Base-by-base conservation (phyloP, 129 eudicot species). In the Gnaphalium uliginosum region DNA sequence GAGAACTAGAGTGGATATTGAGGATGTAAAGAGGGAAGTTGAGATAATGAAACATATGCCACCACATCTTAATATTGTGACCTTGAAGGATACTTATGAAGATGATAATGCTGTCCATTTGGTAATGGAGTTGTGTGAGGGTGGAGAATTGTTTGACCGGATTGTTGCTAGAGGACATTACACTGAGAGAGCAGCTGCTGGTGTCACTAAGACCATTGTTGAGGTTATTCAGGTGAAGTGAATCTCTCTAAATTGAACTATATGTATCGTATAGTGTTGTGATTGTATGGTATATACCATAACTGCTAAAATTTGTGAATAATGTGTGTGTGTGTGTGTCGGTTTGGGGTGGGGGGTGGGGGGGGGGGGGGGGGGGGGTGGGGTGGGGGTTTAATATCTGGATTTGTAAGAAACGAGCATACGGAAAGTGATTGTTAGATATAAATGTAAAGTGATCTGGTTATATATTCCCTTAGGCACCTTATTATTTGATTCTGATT, bases 91-190 rank as follows among this genome's bases (percentile, higher is more conserved):
- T 61, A 87, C 98, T 66, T 92, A 87, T 83, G 98, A 92, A 76
- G 98, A 92, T 75, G 92, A 87, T 80, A 69, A 35, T 53, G 98
- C 98, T 1, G 98, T 92, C 6, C 98, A 92, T 62, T 76, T 92
- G 77, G 98, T 92, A 63, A 92, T 92, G 98, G 98, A 92, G 82
- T 78, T 89, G 81, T 92, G 98, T 58, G 98, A 87, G 46, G 98
- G 98, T 5, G 98, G 98, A 11, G 98, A 92, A 18, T 81, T 92
- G 91, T 92, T 92, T 69, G 98, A 92, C 70, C 82, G 98, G 66
- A 92, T 92, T 41, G 98, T 92, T 60, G 98, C 96, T 5, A 84
- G 96, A 81, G 98, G 98, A 22, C 96, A 92, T 72, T 92, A 92
- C 51, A 89, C 98, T 6, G 98, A 92, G 72, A 82, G 98, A 68